Evolutionary conservation across 2,329 filamentous ascomycete genomes (phyloP), one percentile per base, ranked within the genome.

Genomic region (Orbilia brochopaga): DNA sequence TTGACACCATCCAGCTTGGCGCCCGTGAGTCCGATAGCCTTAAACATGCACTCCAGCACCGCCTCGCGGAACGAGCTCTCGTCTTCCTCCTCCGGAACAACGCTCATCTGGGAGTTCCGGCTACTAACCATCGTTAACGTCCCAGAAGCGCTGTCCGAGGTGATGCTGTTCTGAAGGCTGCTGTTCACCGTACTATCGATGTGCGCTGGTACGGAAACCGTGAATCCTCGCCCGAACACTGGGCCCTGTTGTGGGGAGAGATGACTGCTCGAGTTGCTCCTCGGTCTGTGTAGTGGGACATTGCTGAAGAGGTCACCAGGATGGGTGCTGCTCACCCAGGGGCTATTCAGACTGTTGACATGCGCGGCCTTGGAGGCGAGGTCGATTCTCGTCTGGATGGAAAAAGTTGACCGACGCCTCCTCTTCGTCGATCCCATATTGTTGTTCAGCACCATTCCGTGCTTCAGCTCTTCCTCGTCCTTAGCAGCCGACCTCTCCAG

Each of bases 31-130:
- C 94, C 94, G 70, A 99, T 89, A 0, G 92, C 90, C 78, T 93
- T 97, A 80, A 96, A 93, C 81, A 99, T 96, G 78, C 94, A 97
- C 75, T 96, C 91, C 21, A 97, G 81, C 15, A 99, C 91, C 0
- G 92, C 95, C 67, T 91, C 88, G 44, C 95, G 85, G 79, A 99
- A 97, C 5, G 96, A 80, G 52, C 88, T 86, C 76, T 97, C 93
- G 78, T 97, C 94, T 74, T 96, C 91, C 6, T 92, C 61, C 30
- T 65, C 67, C 0, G 60, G 67, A 7, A 72, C 60, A 17, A 56
- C 60, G 11, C 44, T 37, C 60, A 72, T 72, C 17, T 61, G 54
- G 8, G 60, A 65, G 10, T 44, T 46, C 6, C 60, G 52, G 30
- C 67, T 72, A 35, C 60, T 72, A 11, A 72, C 67, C 55, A 72